These are phyloP conservation scores for Saccharomyces kudriavzevii DNA, from an alignment of 805 yeast genomes.

Conservation along the genomic window DNA sequence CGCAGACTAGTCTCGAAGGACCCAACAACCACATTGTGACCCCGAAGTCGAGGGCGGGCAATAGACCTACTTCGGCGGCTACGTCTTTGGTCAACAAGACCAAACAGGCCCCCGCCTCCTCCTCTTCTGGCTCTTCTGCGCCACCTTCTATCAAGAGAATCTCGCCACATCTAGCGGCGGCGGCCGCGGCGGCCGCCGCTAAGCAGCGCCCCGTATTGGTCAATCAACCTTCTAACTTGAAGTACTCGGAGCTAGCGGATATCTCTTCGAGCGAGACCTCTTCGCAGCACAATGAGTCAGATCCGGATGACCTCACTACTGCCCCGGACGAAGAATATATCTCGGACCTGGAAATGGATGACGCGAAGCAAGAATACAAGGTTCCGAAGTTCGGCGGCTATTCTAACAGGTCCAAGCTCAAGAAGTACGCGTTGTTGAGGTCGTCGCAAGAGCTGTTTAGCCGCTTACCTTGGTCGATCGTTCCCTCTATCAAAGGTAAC, in stretches of 20 bases:
- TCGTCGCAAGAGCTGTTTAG: conserved; percentile 34
- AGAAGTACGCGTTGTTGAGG: conserved; percentile 28
- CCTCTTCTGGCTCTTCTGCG: background rate
- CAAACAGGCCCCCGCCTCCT: background rate
- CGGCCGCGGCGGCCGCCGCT: background rate
- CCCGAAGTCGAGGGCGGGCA: background rate
- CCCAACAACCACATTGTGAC: background rate
- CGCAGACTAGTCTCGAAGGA: conserved; percentile 18
- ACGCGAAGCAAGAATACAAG: conserved; percentile 13
- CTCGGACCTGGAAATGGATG: conserved; percentile 20
- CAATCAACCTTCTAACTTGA: background rate
- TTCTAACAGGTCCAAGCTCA: conserved; percentile 50
- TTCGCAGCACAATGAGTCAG: background rate
- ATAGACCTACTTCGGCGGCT: background rate
- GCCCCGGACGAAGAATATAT: conserved; percentile 9
- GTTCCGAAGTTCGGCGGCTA: conserved; percentile 62
- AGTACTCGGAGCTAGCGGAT: background rate
- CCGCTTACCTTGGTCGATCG: conserved; percentile 65
- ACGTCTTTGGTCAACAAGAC: conserved; percentile 4
- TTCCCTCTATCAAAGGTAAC: conserved; percentile 66
- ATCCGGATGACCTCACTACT: background rate
- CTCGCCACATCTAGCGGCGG: conserved; percentile 3
- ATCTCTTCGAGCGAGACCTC: background rate
- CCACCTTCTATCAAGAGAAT: conserved; percentile 13
- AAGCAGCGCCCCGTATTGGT: background rate